Evolutionary conservation across 2,329 filamentous ascomycete genomes (phyloP).

Genomic region (Lecanosticta acicola): DNA sequence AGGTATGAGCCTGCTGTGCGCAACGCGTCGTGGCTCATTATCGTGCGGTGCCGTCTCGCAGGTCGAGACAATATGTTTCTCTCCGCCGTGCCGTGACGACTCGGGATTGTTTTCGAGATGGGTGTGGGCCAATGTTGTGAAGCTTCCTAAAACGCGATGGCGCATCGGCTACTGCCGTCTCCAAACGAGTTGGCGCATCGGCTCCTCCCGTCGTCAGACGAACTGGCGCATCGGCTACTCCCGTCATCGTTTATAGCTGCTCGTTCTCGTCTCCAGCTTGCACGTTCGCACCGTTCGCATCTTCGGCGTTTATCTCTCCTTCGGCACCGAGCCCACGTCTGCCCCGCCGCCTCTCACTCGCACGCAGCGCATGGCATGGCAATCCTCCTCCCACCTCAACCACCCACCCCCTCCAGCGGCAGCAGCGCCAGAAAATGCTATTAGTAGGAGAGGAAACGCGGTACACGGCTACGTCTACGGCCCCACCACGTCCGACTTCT

Average conservation of each 20-base stretch:
- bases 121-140: not conserved
- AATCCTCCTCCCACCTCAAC: too few species aligned
- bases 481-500: slow-evolving; percentile 7
- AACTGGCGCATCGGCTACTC: too few species aligned
- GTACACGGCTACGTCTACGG: not conserved
- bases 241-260: too few species aligned
- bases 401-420: not conserved
- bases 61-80: not conserved
- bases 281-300: too few species aligned
- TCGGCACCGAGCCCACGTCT: too few species aligned
- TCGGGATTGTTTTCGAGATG: not conserved
- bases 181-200: too few species aligned
- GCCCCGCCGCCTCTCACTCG: too few species aligned
- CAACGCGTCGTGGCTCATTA: slow-evolving; percentile 48
- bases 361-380: too few species aligned
- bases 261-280: too few species aligned
- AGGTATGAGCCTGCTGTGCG: slow-evolving; percentile 59
- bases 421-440: not conserved
- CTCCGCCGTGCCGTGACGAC: too few species aligned
- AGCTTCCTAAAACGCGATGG: not conserved
- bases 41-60: slow-evolving; percentile 12
- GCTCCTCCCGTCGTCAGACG: too few species aligned
- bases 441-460: not conserved
- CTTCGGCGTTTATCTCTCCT: too few species aligned
- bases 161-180: not conserved